Percentiles rank a stretch among this genome's conserved stretches.
phyloP scores from a whole-genome alignment of 768 basidiomycete genomes.

The Hortiboletus flavorubellus region DNA sequence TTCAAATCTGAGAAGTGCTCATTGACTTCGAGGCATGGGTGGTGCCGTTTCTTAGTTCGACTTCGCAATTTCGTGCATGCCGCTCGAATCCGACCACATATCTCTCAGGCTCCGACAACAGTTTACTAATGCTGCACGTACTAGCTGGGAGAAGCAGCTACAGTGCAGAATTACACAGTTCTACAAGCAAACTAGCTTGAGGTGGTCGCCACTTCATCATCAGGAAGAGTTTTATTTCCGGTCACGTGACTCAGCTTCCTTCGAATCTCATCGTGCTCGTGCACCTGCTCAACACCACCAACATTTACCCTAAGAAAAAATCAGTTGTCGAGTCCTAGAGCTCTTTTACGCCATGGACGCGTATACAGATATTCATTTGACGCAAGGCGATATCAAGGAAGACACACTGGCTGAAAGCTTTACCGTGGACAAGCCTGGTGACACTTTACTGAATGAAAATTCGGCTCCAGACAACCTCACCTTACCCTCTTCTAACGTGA shows the following conservation, averaged over 20 bases:
- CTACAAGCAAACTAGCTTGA: not conserved
- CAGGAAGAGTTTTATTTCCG: not conserved
- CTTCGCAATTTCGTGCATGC: not conserved
- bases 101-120: not conserved
- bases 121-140: not conserved
- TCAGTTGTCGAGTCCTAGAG: not conserved
- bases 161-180: not conserved
- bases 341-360: conserved; percentile 6
- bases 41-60: not conserved
- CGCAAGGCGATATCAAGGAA: not conserved
- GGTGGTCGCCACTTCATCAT: not conserved
- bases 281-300: not conserved
- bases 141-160: not conserved
- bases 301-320: not conserved
- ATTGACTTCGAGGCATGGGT: not conserved
- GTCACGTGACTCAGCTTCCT: conserved; percentile 14
- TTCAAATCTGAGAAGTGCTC: not conserved
- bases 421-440: not conserved
- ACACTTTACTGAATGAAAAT: not conserved
- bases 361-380: not conserved
- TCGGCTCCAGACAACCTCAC: not conserved
- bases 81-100: not conserved
- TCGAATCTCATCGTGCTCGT: not conserved
- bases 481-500: not conserved
- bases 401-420: not conserved